Evolutionary conservation across 495 filamentous ascomycete species (phyloP).

Genomic region (Penicillium ochrochloron): DNA sequence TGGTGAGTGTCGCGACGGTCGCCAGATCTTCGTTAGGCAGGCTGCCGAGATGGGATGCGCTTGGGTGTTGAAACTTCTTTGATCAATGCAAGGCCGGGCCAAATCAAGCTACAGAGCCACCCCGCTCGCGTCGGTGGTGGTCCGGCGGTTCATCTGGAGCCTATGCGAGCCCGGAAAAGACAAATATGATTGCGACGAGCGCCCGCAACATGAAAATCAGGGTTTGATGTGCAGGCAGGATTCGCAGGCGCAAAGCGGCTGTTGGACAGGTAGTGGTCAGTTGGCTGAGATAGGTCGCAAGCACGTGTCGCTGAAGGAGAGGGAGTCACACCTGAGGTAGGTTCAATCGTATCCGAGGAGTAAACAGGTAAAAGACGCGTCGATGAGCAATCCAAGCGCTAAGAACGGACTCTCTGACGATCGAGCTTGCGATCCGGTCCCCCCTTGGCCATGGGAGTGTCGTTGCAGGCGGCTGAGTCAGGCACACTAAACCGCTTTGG

Average conservation of each 20-base stretch:
- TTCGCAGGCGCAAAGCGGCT: conserved; percentile 29
- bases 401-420: conserved; percentile 35
- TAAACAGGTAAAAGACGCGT: conserved; percentile 39
- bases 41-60: conserved; percentile 14
- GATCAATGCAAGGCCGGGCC: conserved; percentile 19
- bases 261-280: conserved; percentile 27
- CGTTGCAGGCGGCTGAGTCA: conserved; percentile 52
- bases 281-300: conserved; percentile 25
- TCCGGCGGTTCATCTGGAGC: conserved; percentile 35
- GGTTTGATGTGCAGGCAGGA: conserved; percentile 9
- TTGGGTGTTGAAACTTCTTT: conserved; percentile 15
- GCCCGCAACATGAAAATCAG: conserved; percentile 1
- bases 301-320: conserved; percentile 30
- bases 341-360: conserved; percentile 18
- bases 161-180: conserved; percentile 6
- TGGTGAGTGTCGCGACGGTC: conserved; percentile 48
- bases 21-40: conserved; percentile 46
- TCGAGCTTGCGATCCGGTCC: conserved; percentile 44
- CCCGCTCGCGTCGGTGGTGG: conserved; percentile 38
- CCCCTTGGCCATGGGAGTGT: conserved; percentile 49
- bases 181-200: not conserved
- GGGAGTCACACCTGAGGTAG: conserved; percentile 30
- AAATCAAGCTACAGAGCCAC: conserved; percentile 34
- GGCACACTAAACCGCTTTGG: conserved; percentile 47
- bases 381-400: conserved; percentile 37